Conservation (phyloP, 331 rosid species). For the Phaseolus coccineus region DNA sequence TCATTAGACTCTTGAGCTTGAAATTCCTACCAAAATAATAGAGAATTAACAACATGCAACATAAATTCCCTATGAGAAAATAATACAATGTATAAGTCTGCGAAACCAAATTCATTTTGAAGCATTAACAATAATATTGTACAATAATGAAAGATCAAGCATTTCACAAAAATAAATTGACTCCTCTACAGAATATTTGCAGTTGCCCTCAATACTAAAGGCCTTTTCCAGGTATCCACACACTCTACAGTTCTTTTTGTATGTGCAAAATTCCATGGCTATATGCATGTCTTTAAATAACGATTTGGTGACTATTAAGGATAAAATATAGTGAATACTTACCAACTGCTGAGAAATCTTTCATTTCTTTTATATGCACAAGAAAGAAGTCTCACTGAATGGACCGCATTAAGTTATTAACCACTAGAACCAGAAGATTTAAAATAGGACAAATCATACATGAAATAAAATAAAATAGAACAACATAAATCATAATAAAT, state of each 20-base stretch:
- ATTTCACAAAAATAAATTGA: neutral
- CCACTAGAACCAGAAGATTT: constrained; percentile 24
- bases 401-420: neutral
- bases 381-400: neutral
- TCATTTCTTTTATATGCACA: constrained; percentile 18
- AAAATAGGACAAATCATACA: constrained; percentile 3
- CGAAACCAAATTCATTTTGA: constrained; percentile 20
- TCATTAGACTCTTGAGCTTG: constrained; percentile 10
- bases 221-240: neutral
- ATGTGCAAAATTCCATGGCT: neutral
- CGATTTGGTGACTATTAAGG: constrained; percentile 23
- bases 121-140: constrained; percentile 27
- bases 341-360: constrained; percentile 20
- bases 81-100: neutral
- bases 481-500: neutral
- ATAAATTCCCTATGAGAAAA: constrained; percentile 6
- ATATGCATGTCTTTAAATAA: neutral
- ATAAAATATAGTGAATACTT: constrained; percentile 3
- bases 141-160: constrained; percentile 11
- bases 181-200: constrained; percentile 10
- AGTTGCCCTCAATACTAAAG: constrained; percentile 8
- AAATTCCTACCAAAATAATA: constrained; percentile 24
- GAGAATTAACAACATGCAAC: constrained; percentile 14
- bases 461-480: neutral
- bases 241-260: constrained; percentile 28